Evolutionary conservation across 169 alveolate species (phyloP), one percentile per base, ranked within the genome.

Genomic region (Eimeria acervulina): DNA sequence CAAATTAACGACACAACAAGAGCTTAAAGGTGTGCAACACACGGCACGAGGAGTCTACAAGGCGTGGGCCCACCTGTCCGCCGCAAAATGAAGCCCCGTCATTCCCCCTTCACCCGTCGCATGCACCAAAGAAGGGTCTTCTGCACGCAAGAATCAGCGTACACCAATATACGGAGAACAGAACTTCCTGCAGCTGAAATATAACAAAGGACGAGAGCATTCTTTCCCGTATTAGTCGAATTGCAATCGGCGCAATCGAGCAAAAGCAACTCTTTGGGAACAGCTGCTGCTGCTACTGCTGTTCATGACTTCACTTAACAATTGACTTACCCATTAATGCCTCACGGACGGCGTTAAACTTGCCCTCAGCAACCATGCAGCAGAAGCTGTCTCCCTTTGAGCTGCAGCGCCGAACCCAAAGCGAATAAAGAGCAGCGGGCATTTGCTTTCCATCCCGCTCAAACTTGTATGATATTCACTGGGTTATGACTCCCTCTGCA

Each of bases 1-100:
- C n/a, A n/a, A n/a, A n/a, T n/a, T n/a, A n/a, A n/a, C n/a, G n/a
- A n/a, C 28, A 63, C n/a, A 28, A 3, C 74, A 63, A 12, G 0
- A 26, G 38, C 74, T 8, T n/a, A n/a, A n/a, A n/a, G n/a, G n/a
- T n/a, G 38, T 63, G n/a, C 15, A 63, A 17, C 74, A 17, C 31
- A 63, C 28, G 55, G 55, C 55, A 47, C 5, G 55, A 5, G 55
- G 12, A 47, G 55, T 12, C 12, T 12, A 7, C 55, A 47, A 47
- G 19, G 5, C 66, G 4, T 55, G n/a, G 5, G 78, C 80, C 26
- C 63, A 91, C 95, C 95, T 91, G 83, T 91, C 95, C n/a, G 95
- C 90, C 38, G 95, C 95, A 68, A 91, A 61, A 42, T 91, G 95
- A 23, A 91, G 83, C 47, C 83, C 95, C n/a, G 95, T 91, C 95